A percentile compares a stretch with the other conserved stretches of the same genome.
These are phyloP conservation scores for Ceriops decandra DNA, from an alignment of 345 rosid genomes.

Conservation along the genomic window DNA sequence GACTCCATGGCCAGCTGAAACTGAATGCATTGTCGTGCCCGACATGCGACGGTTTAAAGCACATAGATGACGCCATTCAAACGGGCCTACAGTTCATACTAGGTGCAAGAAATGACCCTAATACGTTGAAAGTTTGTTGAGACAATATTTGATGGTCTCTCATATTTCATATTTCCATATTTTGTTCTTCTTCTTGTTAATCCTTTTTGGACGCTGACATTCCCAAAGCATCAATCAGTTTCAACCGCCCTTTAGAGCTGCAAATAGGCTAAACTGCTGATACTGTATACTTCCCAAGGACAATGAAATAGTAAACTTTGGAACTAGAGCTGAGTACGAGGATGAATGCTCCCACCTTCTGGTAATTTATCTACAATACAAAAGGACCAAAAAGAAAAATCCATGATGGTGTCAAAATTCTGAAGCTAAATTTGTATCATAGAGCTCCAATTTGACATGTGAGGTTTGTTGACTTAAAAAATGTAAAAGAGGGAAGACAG, in stretches of 20 bases:
- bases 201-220: neutral
- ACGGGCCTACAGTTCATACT: too few species aligned
- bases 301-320: neutral
- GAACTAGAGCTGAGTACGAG: neutral
- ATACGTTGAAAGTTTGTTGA: constrained; percentile 1
- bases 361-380: neutral
- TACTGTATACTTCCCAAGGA: neutral
- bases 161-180: neutral
- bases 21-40: too few species aligned
- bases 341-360: neutral
- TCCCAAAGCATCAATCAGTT: neutral
- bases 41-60: too few species aligned
- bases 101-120: neutral
- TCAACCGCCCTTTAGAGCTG: neutral
- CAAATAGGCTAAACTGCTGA: neutral
- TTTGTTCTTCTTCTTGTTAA: neutral
- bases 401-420: neutral
- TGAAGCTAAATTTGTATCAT: neutral
- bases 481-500: too few species aligned
- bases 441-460: neutral
- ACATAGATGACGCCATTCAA: too few species aligned
- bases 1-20: too few species aligned
- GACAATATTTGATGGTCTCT: neutral
- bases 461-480: neutral
- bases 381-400: neutral